Percentiles rank a stretch among this genome's conserved stretches.
Conservation (phyloP, 495 filamentous ascomycete genomes). For the Astrothelium macrocarpum region DNA sequence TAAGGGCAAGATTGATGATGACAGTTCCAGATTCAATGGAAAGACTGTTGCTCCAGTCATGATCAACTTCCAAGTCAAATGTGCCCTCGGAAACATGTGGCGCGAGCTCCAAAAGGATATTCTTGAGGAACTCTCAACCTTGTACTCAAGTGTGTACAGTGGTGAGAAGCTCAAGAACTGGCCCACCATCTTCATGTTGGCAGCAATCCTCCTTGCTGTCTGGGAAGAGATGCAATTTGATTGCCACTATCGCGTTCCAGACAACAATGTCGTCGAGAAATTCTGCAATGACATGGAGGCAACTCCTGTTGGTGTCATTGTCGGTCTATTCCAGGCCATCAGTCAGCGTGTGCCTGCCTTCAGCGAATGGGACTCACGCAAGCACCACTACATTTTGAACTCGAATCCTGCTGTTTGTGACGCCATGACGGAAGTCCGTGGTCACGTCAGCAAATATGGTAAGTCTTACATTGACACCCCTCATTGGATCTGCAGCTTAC, state of each 20-base stretch:
- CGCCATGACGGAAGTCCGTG: constrained; percentile 84
- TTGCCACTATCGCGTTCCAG: constrained; percentile 81
- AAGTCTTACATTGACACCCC: constrained; percentile 29
- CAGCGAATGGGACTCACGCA: constrained; percentile 79
- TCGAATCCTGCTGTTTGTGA: constrained; percentile 85
- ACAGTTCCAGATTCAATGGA: constrained; percentile 69
- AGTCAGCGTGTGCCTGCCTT: constrained; percentile 86
- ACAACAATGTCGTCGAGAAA: constrained; percentile 70
- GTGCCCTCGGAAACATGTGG: constrained; percentile 90
- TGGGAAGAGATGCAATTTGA: constrained; percentile 99
- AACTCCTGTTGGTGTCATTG: constrained; percentile 86
- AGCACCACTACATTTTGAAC: constrained; percentile 76
- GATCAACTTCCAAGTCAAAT: constrained; percentile 98
- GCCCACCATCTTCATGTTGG: constrained; percentile 94
- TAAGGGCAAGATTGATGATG: constrained; percentile 68
- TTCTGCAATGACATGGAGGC: constrained; percentile 94
- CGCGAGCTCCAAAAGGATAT: constrained; percentile 90
- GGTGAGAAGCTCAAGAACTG: constrained; percentile 92
- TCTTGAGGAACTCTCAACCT: constrained; percentile 75
- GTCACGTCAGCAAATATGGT: constrained; percentile 85
- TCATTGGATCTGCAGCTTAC: constrained; percentile 13
- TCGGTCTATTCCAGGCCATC: constrained; percentile 89
- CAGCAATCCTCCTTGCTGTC: constrained; percentile 77
- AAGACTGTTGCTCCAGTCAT: constrained; percentile 87
- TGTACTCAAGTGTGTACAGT: constrained; percentile 89